These are phyloP conservation scores for Aspergillus biplanus DNA, from an alignment of 495 filamentous ascomycete species.

Conservation along the genomic window DNA sequence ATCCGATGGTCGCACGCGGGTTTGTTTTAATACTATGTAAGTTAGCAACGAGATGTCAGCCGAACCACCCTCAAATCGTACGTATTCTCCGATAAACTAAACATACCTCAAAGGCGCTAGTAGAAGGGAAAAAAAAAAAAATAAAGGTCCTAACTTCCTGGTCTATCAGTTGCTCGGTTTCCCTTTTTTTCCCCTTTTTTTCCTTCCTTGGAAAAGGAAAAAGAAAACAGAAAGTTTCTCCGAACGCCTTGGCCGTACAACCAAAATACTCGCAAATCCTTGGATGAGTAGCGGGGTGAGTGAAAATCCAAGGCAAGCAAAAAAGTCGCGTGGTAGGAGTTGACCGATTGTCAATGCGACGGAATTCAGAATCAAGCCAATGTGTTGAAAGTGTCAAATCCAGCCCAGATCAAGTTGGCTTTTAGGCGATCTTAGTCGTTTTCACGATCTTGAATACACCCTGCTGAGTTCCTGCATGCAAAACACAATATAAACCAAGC, in stretches of 20 bases:
- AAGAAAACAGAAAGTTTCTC: conserved; percentile 1
- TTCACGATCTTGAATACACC: not conserved
- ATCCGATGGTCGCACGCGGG: not conserved
- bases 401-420: not conserved
- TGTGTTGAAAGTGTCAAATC: not conserved
- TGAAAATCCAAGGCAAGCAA: not conserved
- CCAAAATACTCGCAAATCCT: not conserved
- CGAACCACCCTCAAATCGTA: not conserved
- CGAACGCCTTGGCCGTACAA: not conserved
- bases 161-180: not conserved
- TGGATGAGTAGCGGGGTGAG: not conserved
- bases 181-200: not conserved
- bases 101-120: not conserved
- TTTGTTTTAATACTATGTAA: not conserved
- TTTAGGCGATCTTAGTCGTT: not conserved
- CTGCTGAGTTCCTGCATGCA: not conserved
- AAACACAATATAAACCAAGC: not conserved
- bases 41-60: not conserved
- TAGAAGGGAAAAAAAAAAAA: not conserved
- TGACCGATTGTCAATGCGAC: conserved; percentile 1
- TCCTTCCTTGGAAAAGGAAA: not conserved
- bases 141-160: not conserved
- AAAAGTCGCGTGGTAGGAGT: not conserved
- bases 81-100: not conserved
- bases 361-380: not conserved